These are phyloP conservation scores for Cajanus cajan DNA, from an alignment of 306 rosid species.

Conservation along the genomic window DNA sequence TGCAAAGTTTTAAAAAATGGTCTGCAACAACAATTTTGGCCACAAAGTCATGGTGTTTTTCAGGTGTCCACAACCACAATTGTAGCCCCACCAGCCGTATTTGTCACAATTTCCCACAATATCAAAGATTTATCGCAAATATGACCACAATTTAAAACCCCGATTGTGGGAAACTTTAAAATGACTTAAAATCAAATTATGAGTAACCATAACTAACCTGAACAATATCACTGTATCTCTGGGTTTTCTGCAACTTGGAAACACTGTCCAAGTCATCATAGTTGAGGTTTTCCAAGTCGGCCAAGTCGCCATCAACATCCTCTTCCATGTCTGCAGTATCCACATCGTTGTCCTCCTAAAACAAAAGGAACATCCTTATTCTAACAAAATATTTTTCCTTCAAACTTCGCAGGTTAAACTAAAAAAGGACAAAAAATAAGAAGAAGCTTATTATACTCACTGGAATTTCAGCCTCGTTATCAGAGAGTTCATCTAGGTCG, in stretches of 20 bases:
- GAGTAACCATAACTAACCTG: conserved; percentile 51
- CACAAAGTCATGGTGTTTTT: not conserved
- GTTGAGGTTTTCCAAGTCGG: conserved; percentile 82
- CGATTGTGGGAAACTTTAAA: not conserved
- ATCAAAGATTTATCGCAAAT: not conserved
- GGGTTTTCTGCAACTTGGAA: conserved; percentile 89
- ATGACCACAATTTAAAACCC: not conserved
- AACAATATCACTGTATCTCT: conserved; percentile 69
- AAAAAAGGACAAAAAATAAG: too few species aligned
- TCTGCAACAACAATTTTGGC: not conserved
- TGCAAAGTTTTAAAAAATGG: not conserved
- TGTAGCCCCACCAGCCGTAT: not conserved
- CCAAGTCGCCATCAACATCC: conserved; percentile 88
- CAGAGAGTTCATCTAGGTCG: conserved; percentile 94
- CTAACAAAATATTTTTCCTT: not conserved
- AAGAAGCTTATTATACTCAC: conserved; percentile 41
- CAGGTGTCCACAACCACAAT: not conserved
- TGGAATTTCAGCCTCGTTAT: conserved; percentile 70
- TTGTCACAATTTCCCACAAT: not conserved
- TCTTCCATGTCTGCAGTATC: conserved; percentile 80
- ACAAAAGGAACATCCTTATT: not conserved
- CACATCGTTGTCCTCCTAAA: conserved; percentile 61
- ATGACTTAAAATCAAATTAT: not conserved
- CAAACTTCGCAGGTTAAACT: not conserved
- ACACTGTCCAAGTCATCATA: conserved; percentile 94